Evolutionary conservation across 2,329 filamentous ascomycete genomes (phyloP).

Genomic region (Mollisia scopiformis): DNA sequence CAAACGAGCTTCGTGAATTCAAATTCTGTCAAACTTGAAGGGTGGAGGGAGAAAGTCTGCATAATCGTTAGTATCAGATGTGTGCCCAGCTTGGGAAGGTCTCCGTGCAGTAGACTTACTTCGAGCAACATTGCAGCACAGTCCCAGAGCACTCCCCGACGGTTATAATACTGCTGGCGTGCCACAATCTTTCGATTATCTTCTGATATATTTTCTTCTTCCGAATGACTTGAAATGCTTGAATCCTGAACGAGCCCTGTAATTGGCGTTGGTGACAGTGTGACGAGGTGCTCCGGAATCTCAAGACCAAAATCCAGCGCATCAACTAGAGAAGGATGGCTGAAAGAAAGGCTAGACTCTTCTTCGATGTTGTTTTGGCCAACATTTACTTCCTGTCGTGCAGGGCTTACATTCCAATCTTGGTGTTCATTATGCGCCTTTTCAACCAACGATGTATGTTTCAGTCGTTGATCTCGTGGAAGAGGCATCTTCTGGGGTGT

Average conservation of each 20-base stretch:
- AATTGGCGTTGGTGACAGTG: neutral
- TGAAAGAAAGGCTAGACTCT: neutral
- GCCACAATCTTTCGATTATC: neutral
- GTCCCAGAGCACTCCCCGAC: neutral
- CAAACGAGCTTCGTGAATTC: conserved; percentile 18
- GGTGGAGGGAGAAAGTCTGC: conserved; percentile 9
- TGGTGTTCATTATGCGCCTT: neutral
- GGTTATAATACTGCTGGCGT: neutral
- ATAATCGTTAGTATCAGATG: neutral
- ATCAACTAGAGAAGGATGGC: neutral
- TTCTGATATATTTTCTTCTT: neutral
- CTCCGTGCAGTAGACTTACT: neutral
- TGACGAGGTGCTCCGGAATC: neutral
- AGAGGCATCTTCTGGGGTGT: neutral
- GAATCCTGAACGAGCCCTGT: neutral
- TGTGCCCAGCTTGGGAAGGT: neutral
- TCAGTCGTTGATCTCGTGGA: neutral
- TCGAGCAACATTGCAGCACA: neutral
- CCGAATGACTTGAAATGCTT: neutral
- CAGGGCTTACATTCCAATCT: neutral
- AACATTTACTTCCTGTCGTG: neutral
- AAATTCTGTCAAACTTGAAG: conserved; percentile 6
- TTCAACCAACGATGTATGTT: neutral
- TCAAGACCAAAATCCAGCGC: too few relatives aligned
- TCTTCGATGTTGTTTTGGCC: neutral